Conservation (phyloP, 2,329 filamentous ascomycete genomes). For the Colletotrichum shisoi region DNA sequence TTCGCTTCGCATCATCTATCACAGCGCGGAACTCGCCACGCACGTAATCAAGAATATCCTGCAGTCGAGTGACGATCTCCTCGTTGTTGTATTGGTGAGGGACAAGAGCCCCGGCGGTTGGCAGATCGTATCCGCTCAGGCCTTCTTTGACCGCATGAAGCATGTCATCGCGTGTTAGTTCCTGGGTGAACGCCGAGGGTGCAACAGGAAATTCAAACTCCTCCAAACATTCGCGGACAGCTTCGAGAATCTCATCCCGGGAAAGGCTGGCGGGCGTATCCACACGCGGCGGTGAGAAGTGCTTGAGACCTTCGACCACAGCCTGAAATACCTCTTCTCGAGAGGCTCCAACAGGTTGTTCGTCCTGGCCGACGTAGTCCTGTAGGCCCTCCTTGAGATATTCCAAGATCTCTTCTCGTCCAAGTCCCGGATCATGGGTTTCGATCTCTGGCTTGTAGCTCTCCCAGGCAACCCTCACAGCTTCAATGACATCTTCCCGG, state of each 20-base stretch:
- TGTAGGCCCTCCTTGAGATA: slow-evolving; percentile 87
- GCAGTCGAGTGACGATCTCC: slow-evolving; percentile 63
- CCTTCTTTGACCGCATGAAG: slow-evolving; percentile 70
- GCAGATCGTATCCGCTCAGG: slow-evolving; percentile 60
- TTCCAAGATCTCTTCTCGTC: slow-evolving; percentile 86
- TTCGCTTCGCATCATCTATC: slow-evolving; percentile 75
- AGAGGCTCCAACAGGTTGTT: slow-evolving; percentile 67
- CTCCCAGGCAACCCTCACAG: slow-evolving; percentile 90
- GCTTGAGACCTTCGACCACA: slow-evolving; percentile 83
- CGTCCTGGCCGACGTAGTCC: slow-evolving; percentile 69
- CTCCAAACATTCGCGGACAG: slow-evolving; percentile 85
- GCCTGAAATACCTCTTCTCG: slow-evolving; percentile 86
- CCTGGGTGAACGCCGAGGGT: slow-evolving; percentile 60
- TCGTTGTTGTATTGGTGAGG: slow-evolving; percentile 54
- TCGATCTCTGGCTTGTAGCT: slow-evolving; percentile 94
- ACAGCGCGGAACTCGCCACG: slow-evolving; percentile 66
- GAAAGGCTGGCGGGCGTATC: slow-evolving; percentile 75
- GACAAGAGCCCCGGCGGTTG: slow-evolving; percentile 52
- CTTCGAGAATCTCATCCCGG: slow-evolving; percentile 82
- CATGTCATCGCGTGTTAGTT: slow-evolving; percentile 69
- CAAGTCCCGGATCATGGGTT: slow-evolving; percentile 86
- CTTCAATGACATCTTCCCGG: slow-evolving; percentile 84
- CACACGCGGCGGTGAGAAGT: slow-evolving; percentile 77
- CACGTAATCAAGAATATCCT: slow-evolving; percentile 71
- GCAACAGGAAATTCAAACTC: slow-evolving; percentile 79